Percentiles rank a stretch among this genome's conserved stretches.
Conservation (phyloP, 768 basidiomycete genomes). For the Tricholoma terreum region DNA sequence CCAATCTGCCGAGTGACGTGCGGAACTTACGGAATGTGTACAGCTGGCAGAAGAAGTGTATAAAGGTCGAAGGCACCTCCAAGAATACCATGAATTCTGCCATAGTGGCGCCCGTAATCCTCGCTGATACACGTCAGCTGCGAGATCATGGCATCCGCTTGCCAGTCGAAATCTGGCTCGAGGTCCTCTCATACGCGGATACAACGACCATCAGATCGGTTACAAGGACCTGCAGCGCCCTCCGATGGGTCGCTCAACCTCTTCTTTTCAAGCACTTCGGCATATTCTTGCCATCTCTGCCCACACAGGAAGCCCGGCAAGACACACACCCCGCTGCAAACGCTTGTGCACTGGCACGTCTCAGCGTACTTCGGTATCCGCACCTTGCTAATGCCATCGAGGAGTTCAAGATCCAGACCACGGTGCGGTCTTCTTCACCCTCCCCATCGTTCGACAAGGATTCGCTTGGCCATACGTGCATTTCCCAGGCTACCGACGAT, state of each 20-base stretch:
- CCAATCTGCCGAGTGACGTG: neutral
- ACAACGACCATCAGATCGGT: constrained; percentile 7
- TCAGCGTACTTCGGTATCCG: constrained; percentile 5
- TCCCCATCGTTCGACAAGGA: neutral
- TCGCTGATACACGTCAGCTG: no score
- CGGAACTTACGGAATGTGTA: neutral
- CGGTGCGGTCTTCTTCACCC: constrained; percentile 7
- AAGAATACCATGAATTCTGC: neutral
- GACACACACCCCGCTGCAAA: constrained; percentile 1
- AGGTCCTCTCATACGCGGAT: constrained; percentile 11
- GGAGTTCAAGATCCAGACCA: constrained; percentile 14
- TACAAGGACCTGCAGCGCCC: constrained; percentile 10
- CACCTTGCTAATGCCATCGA: constrained; percentile 13
- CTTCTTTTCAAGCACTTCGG: constrained; percentile 17
- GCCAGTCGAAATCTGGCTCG: constrained; percentile 18
- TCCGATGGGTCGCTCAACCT: constrained; percentile 18
- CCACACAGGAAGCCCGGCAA: constrained; percentile 1
- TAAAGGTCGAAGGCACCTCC: neutral
- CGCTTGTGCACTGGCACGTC: constrained; percentile 4
- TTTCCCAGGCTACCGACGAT: constrained; percentile 4
- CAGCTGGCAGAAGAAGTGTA: neutral
- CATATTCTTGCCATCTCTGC: constrained; percentile 5
- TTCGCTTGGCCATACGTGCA: neutral
- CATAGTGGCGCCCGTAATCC: neutral
- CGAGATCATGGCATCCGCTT: neutral